phyloP scores from a whole-genome alignment of 805 yeast genomes.

The Spathaspora passalidarum region DNA sequence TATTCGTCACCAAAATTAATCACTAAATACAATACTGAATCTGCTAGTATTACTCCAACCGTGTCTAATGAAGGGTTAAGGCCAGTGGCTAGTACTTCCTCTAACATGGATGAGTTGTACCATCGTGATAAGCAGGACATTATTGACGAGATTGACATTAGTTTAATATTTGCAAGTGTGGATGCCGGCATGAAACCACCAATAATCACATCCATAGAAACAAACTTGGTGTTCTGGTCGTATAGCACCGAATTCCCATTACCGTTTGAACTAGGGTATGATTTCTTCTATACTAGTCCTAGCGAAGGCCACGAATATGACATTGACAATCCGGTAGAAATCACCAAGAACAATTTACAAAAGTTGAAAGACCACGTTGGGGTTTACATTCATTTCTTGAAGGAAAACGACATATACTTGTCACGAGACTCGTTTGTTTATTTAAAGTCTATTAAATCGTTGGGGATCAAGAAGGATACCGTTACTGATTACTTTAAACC shows the following conservation, averaged over 20 bases:
- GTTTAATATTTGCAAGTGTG: slow-evolving; percentile 24
- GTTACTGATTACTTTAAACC: slow-evolving; percentile 34
- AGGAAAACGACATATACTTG: slow-evolving; percentile 28
- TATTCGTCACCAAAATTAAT: slow-evolving; percentile 37
- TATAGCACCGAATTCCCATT: slow-evolving; percentile 39
- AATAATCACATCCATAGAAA: slow-evolving; percentile 28
- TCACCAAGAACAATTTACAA: slow-evolving; percentile 34
- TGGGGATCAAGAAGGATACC: slow-evolving; percentile 40
- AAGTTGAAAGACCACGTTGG: slow-evolving; percentile 30
- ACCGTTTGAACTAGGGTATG: slow-evolving; percentile 37
- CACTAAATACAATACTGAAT: slow-evolving; percentile 32
- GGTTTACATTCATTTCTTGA: slow-evolving; percentile 32
- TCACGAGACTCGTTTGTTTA: slow-evolving; percentile 33
- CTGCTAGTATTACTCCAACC: slow-evolving; percentile 8
- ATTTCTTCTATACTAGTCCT: slow-evolving; percentile 36
- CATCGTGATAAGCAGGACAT: slow-evolving; percentile 23
- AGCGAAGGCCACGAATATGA: slow-evolving; percentile 9
- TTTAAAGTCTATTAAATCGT: slow-evolving; percentile 34
- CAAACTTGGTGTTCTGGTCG: slow-evolving; percentile 40
- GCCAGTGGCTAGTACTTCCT: slow-evolving; percentile 16
- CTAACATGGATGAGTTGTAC: slow-evolving; percentile 30
- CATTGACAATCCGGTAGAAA: slow-evolving; percentile 24
- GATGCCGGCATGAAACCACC: slow-evolving; percentile 30
- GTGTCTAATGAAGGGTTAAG: slow-evolving; percentile 7
- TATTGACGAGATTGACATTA: slow-evolving; percentile 21